Conservation (phyloP, 257 asterid genomes). For the Osmanthus fragrans region DNA sequence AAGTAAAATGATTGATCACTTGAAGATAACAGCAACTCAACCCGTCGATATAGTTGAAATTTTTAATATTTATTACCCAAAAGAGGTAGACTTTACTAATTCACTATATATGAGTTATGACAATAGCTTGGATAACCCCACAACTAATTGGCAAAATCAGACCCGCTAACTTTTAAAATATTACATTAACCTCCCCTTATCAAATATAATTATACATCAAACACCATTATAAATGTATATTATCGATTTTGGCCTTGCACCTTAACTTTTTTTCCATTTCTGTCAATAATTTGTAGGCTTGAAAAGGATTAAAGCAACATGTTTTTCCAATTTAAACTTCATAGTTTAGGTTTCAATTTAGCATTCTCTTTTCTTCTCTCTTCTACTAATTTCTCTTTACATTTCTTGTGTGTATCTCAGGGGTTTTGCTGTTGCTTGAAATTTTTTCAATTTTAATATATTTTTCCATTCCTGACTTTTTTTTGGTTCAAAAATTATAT, state of each 20-base stretch:
- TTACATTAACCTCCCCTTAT: neutral
- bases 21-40: neutral
- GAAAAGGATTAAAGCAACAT: no score
- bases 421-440: neutral
- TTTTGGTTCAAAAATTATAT: no score
- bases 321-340: neutral
- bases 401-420: neutral
- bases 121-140: neutral
- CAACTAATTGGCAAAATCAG: neutral
- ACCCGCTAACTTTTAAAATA: neutral
- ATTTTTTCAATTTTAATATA: neutral
- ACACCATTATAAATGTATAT: neutral
- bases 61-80: neutral
- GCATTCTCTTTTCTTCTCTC: neutral
- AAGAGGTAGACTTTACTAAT: neutral
- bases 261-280: neutral
- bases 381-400: no score
- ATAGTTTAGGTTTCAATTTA: neutral
- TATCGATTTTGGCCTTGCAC: neutral
- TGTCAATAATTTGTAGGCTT: no score
- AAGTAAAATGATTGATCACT: constrained; percentile 21
- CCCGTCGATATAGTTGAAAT: neutral
- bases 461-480: no score
- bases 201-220: neutral
- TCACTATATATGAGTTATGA: no score